Percentiles rank a stretch among this genome's conserved stretches.
Evolutionary conservation across 2,329 filamentous ascomycete species (phyloP).

Genomic region (Colletotrichum acutatum): DNA sequence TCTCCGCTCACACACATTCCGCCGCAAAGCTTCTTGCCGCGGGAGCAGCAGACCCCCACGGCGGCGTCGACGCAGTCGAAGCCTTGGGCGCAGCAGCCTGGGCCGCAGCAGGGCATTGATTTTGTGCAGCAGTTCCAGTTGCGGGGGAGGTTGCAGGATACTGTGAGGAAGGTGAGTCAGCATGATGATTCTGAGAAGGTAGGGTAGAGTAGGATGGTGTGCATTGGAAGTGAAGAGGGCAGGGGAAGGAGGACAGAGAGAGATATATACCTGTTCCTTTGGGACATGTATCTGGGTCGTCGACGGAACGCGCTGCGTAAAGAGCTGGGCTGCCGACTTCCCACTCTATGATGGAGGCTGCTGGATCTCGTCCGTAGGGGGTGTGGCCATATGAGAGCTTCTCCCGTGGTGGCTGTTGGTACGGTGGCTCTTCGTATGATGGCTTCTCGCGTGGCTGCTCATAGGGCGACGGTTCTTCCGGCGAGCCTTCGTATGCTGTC

Average conservation of each 20-base stretch:
- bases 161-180: not conserved
- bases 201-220: not conserved
- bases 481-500: too few species aligned
- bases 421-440: too few species aligned
- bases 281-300: constrained; percentile 2
- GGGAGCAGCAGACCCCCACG: constrained; percentile 21
- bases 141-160: constrained; percentile 26
- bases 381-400: too few species aligned
- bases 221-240: not conserved
- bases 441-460: too few species aligned
- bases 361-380: not conserved
- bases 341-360: not conserved
- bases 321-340: not conserved
- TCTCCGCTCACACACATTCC: constrained; percentile 12
- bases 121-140: constrained; percentile 32
- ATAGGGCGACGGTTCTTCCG: too few species aligned
- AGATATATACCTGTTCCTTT: not conserved
- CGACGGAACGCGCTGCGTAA: not conserved
- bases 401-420: too few species aligned
- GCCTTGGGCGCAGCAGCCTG: constrained; percentile 23
- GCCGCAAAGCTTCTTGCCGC: constrained; percentile 12
- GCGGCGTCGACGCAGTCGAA: constrained; percentile 22
- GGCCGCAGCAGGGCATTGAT: constrained; percentile 13
- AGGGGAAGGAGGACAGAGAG: accelerated
- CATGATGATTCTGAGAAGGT: not conserved